A percentile compares a stretch with the other conserved stretches of the same genome.
phyloP scores from a whole-genome alignment of 768 basidiomycete genomes.

The Terana coerulea region DNA sequence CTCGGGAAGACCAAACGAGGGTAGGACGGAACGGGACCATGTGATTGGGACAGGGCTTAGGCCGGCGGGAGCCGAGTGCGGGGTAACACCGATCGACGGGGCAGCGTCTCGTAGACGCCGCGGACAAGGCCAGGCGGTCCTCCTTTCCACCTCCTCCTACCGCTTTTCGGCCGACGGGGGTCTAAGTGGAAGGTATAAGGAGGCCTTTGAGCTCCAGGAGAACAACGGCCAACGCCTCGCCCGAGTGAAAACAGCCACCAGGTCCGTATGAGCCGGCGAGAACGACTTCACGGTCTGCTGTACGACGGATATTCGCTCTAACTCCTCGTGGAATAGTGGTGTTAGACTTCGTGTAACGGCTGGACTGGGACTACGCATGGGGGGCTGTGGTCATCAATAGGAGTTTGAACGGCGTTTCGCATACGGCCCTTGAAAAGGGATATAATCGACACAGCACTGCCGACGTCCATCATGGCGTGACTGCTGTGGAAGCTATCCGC shows the following conservation, averaged over 20 bases:
- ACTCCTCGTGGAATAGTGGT: not conserved
- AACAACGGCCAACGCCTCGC: not conserved
- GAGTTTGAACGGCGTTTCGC: conserved; percentile 1
- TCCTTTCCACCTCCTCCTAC: not conserved
- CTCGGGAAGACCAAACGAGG: not conserved
- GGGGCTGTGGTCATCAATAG: not conserved
- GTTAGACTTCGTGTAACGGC: not conserved
- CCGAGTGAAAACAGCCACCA: not conserved
- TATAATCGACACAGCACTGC: too few relatives aligned
- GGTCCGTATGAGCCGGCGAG: not conserved
- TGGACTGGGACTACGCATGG: not conserved
- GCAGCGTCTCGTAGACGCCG: not conserved
- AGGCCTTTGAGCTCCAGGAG: not conserved
- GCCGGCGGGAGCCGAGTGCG: conserved; percentile 11
- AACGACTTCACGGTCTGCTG: not conserved
- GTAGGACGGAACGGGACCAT: conserved; percentile 1
- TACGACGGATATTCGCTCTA: not conserved
- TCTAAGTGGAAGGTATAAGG: not conserved
- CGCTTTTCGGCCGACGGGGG: conserved; percentile 6
- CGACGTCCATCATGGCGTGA: too few relatives aligned
- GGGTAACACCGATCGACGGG: not conserved
- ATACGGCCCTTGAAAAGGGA: too few relatives aligned
- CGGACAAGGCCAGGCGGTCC: not conserved
- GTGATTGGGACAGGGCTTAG: conserved; percentile 5
- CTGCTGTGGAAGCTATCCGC: too few relatives aligned